Base-by-base conservation (phyloP, 2,329 filamentous ascomycete genomes). In the Xylariaceae sp. region DNA sequence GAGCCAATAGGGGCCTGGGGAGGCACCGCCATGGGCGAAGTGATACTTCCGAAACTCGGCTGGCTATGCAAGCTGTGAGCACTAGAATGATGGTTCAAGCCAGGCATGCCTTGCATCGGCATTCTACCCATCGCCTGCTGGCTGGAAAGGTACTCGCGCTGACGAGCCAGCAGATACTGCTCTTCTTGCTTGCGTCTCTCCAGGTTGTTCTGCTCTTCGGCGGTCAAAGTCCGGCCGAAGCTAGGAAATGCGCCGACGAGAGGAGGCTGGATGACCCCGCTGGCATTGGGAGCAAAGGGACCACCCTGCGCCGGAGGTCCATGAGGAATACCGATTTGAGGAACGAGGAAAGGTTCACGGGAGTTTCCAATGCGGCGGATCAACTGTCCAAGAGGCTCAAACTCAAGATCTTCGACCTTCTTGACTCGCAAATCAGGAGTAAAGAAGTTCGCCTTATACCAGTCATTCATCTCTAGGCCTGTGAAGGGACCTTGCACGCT, bases 381-480 rank as follows among this genome's bases (percentile, higher is more conserved):
- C 23, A 99, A 84, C 74, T 97, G 92, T 2, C 93, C 94, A 8
- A 99, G 78, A 10, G 93, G 94, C 73, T 99, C 94, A 68, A 97
- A 99, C 53, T 99, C 93, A 0, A 82, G 80, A 70, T 99, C 94
- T 72, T 99, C 94, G 4, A 93, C 80, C 73, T 96, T 96, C 78
- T 95, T 97, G 37, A 99, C 94, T 49, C 95, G 85, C 17, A 99
- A 80, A 68, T 99, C 93, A 0, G 93, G 88, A 0, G 91, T 96
- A 75, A 99, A 99, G 77, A 97, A 99, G 51, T 93, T 92, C 44
- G 92, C 93, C 73, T 97, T 97, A 77, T 97, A 99, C 94, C 94
- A 99, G 69, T 99, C 95, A 67, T 99, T 95, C 94, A 99, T 99
- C 75, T 99, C 94, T 53, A 99, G 78, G 1, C 94, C 94, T 45